Evolutionary conservation across 23 red algal genomes (phyloP), one percentile per base, ranked within the genome.

Genomic region (Gracilaria vermiculophylla): DNA sequence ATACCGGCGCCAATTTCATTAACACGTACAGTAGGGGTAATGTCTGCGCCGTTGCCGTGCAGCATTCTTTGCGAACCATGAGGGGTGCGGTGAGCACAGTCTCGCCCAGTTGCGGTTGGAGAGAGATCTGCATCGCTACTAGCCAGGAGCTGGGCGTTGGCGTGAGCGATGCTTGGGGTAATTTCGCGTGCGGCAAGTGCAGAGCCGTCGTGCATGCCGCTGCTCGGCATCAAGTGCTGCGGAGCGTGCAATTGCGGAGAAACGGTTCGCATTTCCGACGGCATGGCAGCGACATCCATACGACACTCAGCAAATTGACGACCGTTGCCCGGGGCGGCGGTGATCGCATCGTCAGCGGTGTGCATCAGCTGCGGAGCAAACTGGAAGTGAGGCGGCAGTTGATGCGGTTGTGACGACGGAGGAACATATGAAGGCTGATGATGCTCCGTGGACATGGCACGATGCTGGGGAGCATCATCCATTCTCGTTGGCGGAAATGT

Each of bases 1-100:
- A 50, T 65, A 36, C 56, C 52, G 16, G 45, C 73, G 9, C 14
- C 73, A 55, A 53, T 20, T 56, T 77, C 78, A 60, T 82, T 48
- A 64, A 64, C 55, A 33, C 55, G 52, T 82, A 50, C 78, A 50
- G 53, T 47, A 29, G 52, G 32, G 2, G 78, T 50, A 16, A 56
- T 39, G 47, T 60, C 53, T 17, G 53, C 52, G 15, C 25, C 56
- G 16, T 37, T 65, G 40, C 55, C 56, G 65, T 13, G 44, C 55
- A 65, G 78, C 23, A 53, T 47, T 37, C 73, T 35, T 24, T 53
- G 73, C 39, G 73, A 36, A 37, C 35, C 73, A 56, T 35, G 43
- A 70, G 21, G 20, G 14, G 61, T 61, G 43, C 60, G 64, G 37
- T 70, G 64, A 42, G 13, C 64, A 39, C 34, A 19, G 21, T 70